Conservation (phyloP, 2,329 filamentous ascomycete genomes). For the Sporothrix curviconia region DNA sequence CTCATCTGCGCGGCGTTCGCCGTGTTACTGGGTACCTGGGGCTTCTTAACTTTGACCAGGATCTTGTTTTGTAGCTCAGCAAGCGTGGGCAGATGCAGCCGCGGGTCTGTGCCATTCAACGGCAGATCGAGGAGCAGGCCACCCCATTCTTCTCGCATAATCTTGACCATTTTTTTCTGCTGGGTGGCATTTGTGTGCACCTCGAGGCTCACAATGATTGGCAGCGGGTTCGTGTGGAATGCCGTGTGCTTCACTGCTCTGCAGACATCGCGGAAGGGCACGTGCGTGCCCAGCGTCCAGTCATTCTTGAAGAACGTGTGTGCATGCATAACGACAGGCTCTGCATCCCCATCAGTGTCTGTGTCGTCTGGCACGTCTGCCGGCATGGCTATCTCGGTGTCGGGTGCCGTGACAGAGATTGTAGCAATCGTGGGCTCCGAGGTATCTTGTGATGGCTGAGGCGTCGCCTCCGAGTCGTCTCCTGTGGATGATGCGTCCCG, state of each 20-base stretch:
- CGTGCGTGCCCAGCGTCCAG: slow-evolving; percentile 78
- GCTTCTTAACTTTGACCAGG: slow-evolving; percentile 70
- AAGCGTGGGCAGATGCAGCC: slow-evolving; percentile 58
- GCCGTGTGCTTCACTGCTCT: slow-evolving; percentile 70
- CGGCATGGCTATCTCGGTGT: slow-evolving; percentile 11
- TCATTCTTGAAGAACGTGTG: slow-evolving; percentile 27
- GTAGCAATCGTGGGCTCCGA: slow-evolving; percentile 1
- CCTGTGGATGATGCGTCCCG: slow-evolving; percentile 1
- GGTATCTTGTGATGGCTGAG: neutral
- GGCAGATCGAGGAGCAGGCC: slow-evolving; percentile 60
- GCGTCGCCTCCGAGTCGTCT: neutral
- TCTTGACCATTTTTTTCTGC: slow-evolving; percentile 86
- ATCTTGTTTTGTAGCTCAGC: slow-evolving; percentile 73
- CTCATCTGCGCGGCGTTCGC: slow-evolving; percentile 23
- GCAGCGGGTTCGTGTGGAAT: slow-evolving; percentile 68
- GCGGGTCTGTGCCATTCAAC: slow-evolving; percentile 45
- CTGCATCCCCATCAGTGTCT: slow-evolving; percentile 37
- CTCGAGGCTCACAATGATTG: slow-evolving; percentile 86
- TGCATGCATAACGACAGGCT: slow-evolving; percentile 75
- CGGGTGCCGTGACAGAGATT: slow-evolving; percentile 15
- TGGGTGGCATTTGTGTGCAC: slow-evolving; percentile 78
- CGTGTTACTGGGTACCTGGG: slow-evolving; percentile 25
- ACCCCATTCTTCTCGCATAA: slow-evolving; percentile 86
- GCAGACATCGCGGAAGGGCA: slow-evolving; percentile 83
- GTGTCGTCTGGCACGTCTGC: slow-evolving; percentile 14